These are phyloP conservation scores for Hyaloscypha variabilis DNA, from an alignment of 495 filamentous ascomycete genomes.

Conservation along the genomic window DNA sequence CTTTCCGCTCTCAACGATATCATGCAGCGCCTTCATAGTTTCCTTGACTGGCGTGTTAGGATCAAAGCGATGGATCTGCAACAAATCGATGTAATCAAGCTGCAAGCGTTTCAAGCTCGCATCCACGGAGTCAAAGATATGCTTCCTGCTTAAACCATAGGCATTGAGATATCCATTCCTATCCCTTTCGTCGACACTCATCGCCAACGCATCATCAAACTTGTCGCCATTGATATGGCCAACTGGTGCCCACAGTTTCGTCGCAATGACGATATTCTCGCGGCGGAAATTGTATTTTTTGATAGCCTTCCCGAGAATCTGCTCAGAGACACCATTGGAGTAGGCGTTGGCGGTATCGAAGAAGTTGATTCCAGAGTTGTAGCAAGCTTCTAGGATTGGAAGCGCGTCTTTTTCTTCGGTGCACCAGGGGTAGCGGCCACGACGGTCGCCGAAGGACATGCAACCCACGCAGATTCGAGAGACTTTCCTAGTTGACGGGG, in stretches of 20 bases:
- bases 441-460: too few relatives aligned
- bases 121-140: conserved; percentile 63
- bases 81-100: conserved; percentile 64
- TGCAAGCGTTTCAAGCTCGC: conserved; percentile 56
- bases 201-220: too few relatives aligned
- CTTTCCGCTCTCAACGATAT: conserved; percentile 56
- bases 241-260: conserved; percentile 64
- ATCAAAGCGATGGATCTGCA: conserved; percentile 66
- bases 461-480: too few relatives aligned
- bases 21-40: conserved; percentile 63
- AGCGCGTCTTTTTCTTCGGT: too few relatives aligned
- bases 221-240: conserved; percentile 21
- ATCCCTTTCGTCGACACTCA: too few relatives aligned
- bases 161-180: conserved; percentile 25
- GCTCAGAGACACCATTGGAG: conserved; percentile 70
- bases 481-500: too few relatives aligned
- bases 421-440: too few relatives aligned
- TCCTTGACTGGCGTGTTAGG: conserved; percentile 49
- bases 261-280: conserved; percentile 71
- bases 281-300: conserved; percentile 76
- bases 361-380: too few relatives aligned
- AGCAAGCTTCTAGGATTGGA: too few relatives aligned
- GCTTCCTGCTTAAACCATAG: conserved; percentile 51
- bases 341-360: conserved; percentile 53
- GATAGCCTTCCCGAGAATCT: conserved; percentile 75